Percentiles rank a stretch among this genome's conserved stretches.
Conservation (phyloP, 768 basidiomycete genomes). For the Tylopilus cervinicoccineus region DNA sequence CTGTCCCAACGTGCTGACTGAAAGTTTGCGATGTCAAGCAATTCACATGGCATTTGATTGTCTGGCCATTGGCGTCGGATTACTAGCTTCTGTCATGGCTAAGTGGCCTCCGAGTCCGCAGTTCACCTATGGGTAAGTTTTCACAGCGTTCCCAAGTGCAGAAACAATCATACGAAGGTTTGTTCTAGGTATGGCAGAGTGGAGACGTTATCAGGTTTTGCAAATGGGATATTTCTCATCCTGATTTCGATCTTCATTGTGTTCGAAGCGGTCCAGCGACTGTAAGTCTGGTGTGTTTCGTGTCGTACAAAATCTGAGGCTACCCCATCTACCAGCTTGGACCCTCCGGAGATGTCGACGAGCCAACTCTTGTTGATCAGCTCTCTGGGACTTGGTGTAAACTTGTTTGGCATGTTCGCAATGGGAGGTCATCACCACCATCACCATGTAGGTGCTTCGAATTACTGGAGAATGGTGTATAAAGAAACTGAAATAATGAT, state of each 20-base stretch:
- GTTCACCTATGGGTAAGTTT: constrained; percentile 88
- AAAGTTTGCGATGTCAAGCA: constrained; percentile 45
- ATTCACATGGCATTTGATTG: constrained; percentile 99
- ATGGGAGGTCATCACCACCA: constrained; percentile 91
- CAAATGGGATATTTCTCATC: constrained; percentile 92
- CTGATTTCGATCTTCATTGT: constrained; percentile 97
- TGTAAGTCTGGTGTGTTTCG: constrained; percentile 48
- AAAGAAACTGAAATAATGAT: neutral
- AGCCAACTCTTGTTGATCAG: constrained; percentile 89
- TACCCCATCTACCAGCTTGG: constrained; percentile 47
- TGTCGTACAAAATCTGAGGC: neutral
- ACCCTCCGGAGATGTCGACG: constrained; percentile 98
- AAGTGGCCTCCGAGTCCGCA: constrained; percentile 94
- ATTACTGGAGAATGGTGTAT: neutral
- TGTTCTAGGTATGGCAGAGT: constrained; percentile 80
- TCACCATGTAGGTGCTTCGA: constrained; percentile 51
- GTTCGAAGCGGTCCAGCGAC: constrained; percentile 93
- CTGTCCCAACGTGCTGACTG: neutral
- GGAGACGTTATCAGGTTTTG: constrained; percentile 96
- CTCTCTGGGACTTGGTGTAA: constrained; percentile 84
- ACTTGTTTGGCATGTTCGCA: constrained; percentile 97
- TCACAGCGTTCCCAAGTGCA: neutral
- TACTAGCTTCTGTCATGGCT: constrained; percentile 96
- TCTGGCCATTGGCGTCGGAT: constrained; percentile 92
- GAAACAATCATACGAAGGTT: neutral